Evolutionary conservation across 2,329 filamentous ascomycete genomes (phyloP).

Genomic region (Exophiala calicioides): DNA sequence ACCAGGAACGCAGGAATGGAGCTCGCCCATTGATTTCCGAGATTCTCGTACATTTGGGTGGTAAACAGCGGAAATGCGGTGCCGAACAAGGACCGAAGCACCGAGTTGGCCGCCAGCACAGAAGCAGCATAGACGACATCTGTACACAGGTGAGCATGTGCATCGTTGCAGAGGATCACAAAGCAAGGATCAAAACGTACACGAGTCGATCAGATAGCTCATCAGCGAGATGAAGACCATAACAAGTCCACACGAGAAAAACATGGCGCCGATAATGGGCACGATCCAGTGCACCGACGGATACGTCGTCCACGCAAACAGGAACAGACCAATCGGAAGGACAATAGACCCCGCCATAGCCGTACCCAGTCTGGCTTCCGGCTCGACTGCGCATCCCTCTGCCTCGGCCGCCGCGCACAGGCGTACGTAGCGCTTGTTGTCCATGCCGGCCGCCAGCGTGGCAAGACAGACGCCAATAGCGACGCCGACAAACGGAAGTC

Average conservation of each 20-base stretch:
- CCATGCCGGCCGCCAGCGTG: slow-evolving; percentile 40
- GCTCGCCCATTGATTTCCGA: slow-evolving; percentile 52
- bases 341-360: slow-evolving; percentile 51
- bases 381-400: slow-evolving; percentile 22
- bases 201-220: slow-evolving; percentile 71
- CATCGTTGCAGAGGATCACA: slow-evolving; percentile 15
- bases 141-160: slow-evolving; percentile 16
- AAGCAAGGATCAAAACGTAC: slow-evolving; percentile 35
- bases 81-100: slow-evolving; percentile 49
- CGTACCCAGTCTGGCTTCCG: slow-evolving; percentile 55
- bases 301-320: slow-evolving; percentile 68
- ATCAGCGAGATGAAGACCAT: slow-evolving; percentile 83
- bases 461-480: slow-evolving; percentile 55
- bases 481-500: slow-evolving; percentile 67
- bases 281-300: slow-evolving; percentile 71
- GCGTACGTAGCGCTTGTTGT: slow-evolving; percentile 52
- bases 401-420: slow-evolving; percentile 38
- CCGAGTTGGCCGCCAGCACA: slow-evolving; percentile 45
- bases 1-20: slow-evolving; percentile 49
- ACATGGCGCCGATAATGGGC: slow-evolving; percentile 66
- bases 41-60: slow-evolving; percentile 43
- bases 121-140: slow-evolving; percentile 46
- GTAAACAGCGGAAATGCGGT: slow-evolving; percentile 52
- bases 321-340: slow-evolving; percentile 73
- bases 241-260: slow-evolving; percentile 82